Evolutionary conservation across 108 stramenopile genomes (phyloP), one percentile per base, ranked within the genome.

Genomic region (Skeletonema grethae): DNA sequence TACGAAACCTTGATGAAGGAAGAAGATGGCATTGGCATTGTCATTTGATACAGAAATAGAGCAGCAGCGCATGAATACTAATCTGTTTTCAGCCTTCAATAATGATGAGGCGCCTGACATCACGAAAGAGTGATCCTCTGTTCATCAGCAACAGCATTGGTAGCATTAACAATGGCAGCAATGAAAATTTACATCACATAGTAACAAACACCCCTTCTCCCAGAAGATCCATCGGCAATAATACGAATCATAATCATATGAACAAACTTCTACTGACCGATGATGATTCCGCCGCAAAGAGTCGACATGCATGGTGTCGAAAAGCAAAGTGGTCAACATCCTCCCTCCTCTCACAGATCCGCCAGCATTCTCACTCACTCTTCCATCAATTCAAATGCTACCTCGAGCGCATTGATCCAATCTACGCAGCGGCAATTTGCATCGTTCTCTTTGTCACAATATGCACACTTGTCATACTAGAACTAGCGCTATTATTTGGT

Each of bases 401-500:
- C 22, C 50, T 53, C 50, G 20, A 53, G 22, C 18, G 20, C 8
- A 53, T 53, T 9, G 50, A 53, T 22, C 50, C 50, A 53, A 22
- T 53, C 18, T 53, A 53, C 50, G 50, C 50, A 5, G 50, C 50
- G n/a, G 22, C 22, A 53, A 53, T 53, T 5, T 53, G 50, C 22
- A 53, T 53, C 18, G 22, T 53, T n/a, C 5, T 20, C 7, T 53
- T 53, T 24, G 50, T 53, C 20, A 53, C 50, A 20, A 20, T 53
- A 0, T 22, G 15, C 20, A 53, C 50, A 53, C 22, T 53, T 8
- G 1, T 24, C n/a, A 22, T 53, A 2, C 4, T 53, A 1, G 22
- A 8, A 24, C 18, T 9, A 9, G 8, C 22, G 1, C 22, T 53
- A 53, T 6, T 43, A 25, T 7, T 77, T 57, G 76, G 79, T 16